These are phyloP conservation scores for Mimosa bimucronata DNA, from an alignment of 306 rosid species.

Conservation along the genomic window DNA sequence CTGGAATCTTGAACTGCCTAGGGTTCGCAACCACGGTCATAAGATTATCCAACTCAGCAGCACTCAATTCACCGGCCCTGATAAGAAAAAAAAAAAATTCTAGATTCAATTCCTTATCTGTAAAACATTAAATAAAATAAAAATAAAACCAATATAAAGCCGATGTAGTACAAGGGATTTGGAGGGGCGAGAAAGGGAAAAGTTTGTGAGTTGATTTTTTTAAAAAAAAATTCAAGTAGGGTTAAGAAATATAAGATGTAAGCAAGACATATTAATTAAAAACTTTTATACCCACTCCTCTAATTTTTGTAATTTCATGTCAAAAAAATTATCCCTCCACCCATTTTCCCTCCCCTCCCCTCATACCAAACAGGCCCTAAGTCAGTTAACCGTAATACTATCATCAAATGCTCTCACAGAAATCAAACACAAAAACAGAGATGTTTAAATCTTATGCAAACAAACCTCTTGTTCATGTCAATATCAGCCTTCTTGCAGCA, in stretches of 20 bases:
- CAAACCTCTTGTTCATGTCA: conserved; percentile 57
- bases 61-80: conserved; percentile 53
- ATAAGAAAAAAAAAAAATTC: neutral
- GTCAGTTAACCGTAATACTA: neutral
- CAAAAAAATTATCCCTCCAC: no score
- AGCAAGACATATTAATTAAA: no score
- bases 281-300: no score
- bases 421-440: neutral
- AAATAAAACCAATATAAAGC: no score
- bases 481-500: conserved; percentile 54
- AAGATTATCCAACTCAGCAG: conserved; percentile 51
- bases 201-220: no score
- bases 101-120: neutral
- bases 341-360: no score
- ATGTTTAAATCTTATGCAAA: neutral
- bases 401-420: neutral
- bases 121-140: neutral
- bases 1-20: conserved; percentile 53
- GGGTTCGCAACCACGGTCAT: conserved; percentile 56
- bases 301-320: no score
- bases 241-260: no score
- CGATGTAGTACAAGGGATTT: no score
- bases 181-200: no score
- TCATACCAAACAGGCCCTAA: neutral
- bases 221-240: no score